phyloP scores from a whole-genome alignment of 345 rosid species.

The Euphorbia pulcherrima region DNA sequence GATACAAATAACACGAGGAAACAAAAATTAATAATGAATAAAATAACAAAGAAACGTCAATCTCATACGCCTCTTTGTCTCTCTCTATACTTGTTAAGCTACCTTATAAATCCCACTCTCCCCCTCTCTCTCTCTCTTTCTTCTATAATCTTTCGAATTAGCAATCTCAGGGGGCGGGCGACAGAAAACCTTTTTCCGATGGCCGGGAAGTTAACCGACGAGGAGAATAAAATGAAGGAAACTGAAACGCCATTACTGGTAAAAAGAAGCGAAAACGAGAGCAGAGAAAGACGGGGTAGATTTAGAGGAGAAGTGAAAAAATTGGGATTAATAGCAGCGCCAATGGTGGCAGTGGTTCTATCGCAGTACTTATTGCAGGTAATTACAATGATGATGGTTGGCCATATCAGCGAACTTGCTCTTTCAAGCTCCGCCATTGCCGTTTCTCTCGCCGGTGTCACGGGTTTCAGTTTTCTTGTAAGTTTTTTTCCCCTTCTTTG shows the following conservation, averaged over 20 bases:
- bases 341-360: constrained; percentile 59
- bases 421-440: constrained; percentile 81
- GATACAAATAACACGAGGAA: no score
- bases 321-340: constrained; percentile 52
- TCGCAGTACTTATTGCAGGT: constrained; percentile 56
- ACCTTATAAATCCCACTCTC: no score
- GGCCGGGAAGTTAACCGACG: not conserved
- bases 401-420: constrained; percentile 70
- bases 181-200: not conserved
- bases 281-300: constrained; percentile 1
- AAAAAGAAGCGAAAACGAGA: not conserved
- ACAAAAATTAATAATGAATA: no score
- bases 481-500: constrained; percentile 15
- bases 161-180: not conserved
- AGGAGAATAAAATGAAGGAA: constrained; percentile 5
- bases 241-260: not conserved
- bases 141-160: no score
- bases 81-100: no score
- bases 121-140: no score
- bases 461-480: constrained; percentile 74
- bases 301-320: constrained; percentile 44
- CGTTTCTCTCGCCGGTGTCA: constrained; percentile 57
- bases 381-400: constrained; percentile 66
- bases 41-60: no score
- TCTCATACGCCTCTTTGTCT: no score